These are phyloP conservation scores for Rosa lucieae DNA, from an alignment of 306 rosid genomes.

Conservation along the genomic window DNA sequence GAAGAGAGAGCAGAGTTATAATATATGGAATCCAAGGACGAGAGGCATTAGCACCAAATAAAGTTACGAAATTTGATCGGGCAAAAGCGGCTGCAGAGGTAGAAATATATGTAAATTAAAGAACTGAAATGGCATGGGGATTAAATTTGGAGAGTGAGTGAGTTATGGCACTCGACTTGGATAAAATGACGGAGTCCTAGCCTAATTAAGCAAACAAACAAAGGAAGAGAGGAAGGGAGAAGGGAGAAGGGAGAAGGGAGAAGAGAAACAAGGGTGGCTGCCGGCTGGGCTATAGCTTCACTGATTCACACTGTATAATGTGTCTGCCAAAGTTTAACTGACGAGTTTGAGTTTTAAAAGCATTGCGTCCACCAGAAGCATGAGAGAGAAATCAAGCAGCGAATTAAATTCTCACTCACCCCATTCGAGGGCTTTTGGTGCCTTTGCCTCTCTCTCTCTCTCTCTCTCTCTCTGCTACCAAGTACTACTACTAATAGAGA, in stretches of 20 bases:
- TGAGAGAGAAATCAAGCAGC: conserved; percentile 27
- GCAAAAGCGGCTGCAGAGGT: conserved; percentile 44
- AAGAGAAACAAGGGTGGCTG: neutral
- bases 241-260: conserved; percentile 16
- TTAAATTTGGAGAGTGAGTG: conserved; percentile 49
- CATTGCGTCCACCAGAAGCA: conserved; percentile 21
- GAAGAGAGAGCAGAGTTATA: conserved; percentile 6
- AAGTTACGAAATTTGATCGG: neutral
- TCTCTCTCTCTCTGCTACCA: conserved; percentile 26
- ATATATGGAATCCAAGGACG: neutral
- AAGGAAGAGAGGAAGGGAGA: neutral
- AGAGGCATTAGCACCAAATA: neutral
- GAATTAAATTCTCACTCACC: conserved; percentile 37
- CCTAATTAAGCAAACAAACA: neutral
- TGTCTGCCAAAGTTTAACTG: conserved; percentile 51
- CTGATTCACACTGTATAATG: neutral
- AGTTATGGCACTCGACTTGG: conserved; percentile 38
- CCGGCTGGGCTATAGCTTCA: neutral
- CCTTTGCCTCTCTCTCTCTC: neutral
- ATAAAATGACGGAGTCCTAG: conserved; percentile 38
- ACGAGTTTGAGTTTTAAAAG: conserved; percentile 49
- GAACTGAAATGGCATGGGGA: neutral
- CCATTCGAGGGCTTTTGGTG: conserved; percentile 20
- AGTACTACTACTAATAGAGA: neutral
- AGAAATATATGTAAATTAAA: conserved; percentile 12